Conservation (phyloP, 1,284 basidiomycete species). For the Vanrija pseudolonga region DNA sequence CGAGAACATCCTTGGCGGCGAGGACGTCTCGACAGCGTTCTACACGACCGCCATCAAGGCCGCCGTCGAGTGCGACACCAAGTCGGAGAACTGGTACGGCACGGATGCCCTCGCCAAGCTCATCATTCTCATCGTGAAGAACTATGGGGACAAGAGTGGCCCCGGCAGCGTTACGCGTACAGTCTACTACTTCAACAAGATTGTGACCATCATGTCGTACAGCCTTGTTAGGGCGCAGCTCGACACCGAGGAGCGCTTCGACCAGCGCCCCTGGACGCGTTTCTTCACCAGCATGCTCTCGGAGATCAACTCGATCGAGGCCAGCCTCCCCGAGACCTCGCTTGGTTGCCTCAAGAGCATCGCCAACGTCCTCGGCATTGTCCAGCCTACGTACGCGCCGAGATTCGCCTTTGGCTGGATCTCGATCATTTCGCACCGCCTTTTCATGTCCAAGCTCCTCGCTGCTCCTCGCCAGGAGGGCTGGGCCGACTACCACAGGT, state of each 20-base stretch:
- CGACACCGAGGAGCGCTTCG: conserved; percentile 83
- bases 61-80: conserved; percentile 86
- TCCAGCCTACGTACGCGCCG: conserved; percentile 95
- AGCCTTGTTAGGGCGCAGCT: conserved; percentile 94
- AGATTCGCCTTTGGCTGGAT: conserved; percentile 99
- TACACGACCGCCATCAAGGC: conserved; percentile 97
- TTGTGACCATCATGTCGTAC: conserved; percentile 93
- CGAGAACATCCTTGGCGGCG: conserved; percentile 92
- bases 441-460: conserved; percentile 96
- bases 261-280: conserved; percentile 97
- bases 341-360: conserved; percentile 84
- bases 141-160: conserved; percentile 74
- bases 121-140: conserved; percentile 98
- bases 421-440: conserved; percentile 87
- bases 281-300: conserved; percentile 97
- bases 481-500: conserved; percentile 93
- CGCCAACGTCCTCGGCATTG: conserved; percentile 89
- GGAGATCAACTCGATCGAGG: conserved; percentile 81
- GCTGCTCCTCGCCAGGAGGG: conserved; percentile 55
- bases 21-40: conserved; percentile 95
- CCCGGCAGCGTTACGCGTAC: conserved; percentile 75
- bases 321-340: conserved; percentile 78
- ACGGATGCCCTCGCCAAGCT: conserved; percentile 93
- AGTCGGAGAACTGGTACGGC: conserved; percentile 77
- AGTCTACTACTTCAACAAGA: conserved; percentile 97